These are phyloP conservation scores for Helicostylum pulchrum DNA, from an alignment of 192 early-diverging fungal genomes.

Conservation along the genomic window DNA sequence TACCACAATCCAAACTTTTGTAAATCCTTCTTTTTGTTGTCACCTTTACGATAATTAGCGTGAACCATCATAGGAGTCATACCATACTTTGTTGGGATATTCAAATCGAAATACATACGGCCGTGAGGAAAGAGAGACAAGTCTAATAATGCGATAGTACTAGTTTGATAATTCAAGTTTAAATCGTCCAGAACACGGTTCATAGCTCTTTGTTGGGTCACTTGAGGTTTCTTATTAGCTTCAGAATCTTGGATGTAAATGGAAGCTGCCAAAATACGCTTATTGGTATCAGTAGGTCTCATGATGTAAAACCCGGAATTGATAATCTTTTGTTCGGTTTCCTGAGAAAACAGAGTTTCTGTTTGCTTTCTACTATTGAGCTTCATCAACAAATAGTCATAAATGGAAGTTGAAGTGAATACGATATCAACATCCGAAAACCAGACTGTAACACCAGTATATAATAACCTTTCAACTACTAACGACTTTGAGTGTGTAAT, in stretches of 20 bases:
- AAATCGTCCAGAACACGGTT: constrained; percentile 30
- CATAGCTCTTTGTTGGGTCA: constrained; percentile 38
- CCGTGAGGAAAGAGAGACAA: constrained; percentile 36
- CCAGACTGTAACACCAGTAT: constrained; percentile 33
- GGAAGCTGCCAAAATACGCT: constrained; percentile 29
- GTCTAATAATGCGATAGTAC: constrained; percentile 30
- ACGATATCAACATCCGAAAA: constrained; percentile 44
- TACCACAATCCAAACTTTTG: constrained; percentile 39
- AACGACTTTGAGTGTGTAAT: constrained; percentile 41
- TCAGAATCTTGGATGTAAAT: constrained; percentile 26
- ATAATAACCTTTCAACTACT: constrained; percentile 37
- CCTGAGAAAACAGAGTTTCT: constrained; percentile 33
- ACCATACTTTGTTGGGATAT: constrained; percentile 25
- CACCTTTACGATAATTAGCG: constrained; percentile 36
- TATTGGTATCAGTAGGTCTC: constrained; percentile 29
- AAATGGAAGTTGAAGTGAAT: constrained; percentile 30
- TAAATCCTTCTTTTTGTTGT: constrained; percentile 27
- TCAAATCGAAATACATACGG: constrained; percentile 32
- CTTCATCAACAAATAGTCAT: constrained; percentile 28
- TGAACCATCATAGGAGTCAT: constrained; percentile 40
- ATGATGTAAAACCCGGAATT: constrained; percentile 39
- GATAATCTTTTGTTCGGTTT: constrained; percentile 29
- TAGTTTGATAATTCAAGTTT: constrained; percentile 22
- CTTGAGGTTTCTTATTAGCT: constrained; percentile 20
- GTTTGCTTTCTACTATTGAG: constrained; percentile 22